Evolutionary conservation across 768 basidiomycete species (phyloP).

Genomic region (Nidularia pulvinata): DNA sequence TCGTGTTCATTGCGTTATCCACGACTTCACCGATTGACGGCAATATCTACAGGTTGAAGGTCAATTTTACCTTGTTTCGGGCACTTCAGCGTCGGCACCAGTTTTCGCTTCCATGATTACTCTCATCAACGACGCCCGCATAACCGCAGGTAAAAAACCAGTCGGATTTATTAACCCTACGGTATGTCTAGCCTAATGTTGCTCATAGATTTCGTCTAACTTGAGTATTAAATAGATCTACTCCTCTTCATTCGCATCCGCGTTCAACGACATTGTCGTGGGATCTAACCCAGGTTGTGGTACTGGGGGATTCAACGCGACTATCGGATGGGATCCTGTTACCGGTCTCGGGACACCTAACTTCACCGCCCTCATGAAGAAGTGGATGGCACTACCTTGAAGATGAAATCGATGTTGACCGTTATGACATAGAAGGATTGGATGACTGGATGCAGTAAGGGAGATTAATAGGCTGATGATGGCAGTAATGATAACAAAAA

Average conservation of each 20-base stretch:
- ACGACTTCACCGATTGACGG: not conserved
- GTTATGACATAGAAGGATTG: no score
- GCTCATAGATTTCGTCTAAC: slow-evolving; percentile 9
- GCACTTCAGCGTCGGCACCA: slow-evolving; percentile 49
- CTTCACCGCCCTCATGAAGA: slow-evolving; percentile 29
- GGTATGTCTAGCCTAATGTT: slow-evolving; percentile 17
- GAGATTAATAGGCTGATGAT: no score
- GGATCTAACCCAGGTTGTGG: slow-evolving; percentile 46
- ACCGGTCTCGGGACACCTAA: slow-evolving; percentile 53
- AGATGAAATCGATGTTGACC: no score
- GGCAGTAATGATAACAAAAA: no score
- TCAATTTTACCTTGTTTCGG: slow-evolving; percentile 34
- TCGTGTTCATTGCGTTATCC: slow-evolving; percentile 4
- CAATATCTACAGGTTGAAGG: slow-evolving; percentile 25
- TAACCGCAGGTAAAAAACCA: slow-evolving; percentile 34
- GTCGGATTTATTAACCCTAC: slow-evolving; percentile 50
- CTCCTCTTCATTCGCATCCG: slow-evolving; percentile 30
- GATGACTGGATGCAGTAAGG: no score
- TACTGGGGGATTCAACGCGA: slow-evolving; percentile 30
- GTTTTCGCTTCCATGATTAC: slow-evolving; percentile 48
- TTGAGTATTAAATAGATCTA: slow-evolving; percentile 32
- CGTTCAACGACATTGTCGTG: slow-evolving; percentile 48
- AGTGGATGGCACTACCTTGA: slow-evolving; percentile 27
- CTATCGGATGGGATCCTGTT: slow-evolving; percentile 38
- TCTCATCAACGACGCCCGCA: slow-evolving; percentile 51